A percentile compares a stretch with the other conserved stretches of the same genome.
phyloP scores from a whole-genome alignment of 2,329 filamentous ascomycete genomes.

The Venturia carpophila region DNA sequence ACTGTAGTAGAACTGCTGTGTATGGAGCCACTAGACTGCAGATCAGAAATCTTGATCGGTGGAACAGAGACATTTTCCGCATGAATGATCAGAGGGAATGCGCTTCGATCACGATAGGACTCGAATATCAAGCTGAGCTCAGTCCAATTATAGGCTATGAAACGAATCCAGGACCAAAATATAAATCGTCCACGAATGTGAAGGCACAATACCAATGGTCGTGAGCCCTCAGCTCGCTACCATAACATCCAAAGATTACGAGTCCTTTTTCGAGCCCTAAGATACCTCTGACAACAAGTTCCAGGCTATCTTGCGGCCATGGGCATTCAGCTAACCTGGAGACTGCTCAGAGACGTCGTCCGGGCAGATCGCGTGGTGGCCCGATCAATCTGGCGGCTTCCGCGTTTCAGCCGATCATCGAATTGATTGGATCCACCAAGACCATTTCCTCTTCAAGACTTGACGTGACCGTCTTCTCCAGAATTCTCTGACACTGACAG shows the following conservation, averaged over 20 bases:
- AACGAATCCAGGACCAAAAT: not conserved
- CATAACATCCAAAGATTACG: not conserved
- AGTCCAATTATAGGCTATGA: not conserved
- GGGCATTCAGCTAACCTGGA: not conserved
- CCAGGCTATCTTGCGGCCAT: not conserved
- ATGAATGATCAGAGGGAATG: not conserved
- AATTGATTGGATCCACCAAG: slow-evolving; percentile 6
- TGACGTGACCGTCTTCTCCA: not conserved
- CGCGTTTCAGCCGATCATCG: slow-evolving; percentile 9
- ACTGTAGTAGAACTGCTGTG: not conserved
- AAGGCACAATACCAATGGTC: not conserved
- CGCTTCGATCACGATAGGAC: not conserved
- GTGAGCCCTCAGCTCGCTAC: not conserved
- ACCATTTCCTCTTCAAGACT: not conserved
- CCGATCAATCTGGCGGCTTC: slow-evolving; percentile 6
- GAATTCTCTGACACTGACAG: not conserved
- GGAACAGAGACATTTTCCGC: not conserved
- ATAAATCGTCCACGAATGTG: not conserved
- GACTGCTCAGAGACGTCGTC: not conserved
- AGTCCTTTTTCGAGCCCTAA: not conserved
- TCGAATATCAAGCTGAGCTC: not conserved
- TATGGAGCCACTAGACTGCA: not conserved
- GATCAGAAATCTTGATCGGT: not conserved
- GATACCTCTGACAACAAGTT: not conserved
- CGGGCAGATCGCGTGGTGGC: not conserved